These are phyloP conservation scores for Diplodia intermedia DNA, from an alignment of 2,329 filamentous ascomycete species.

Conservation along the genomic window DNA sequence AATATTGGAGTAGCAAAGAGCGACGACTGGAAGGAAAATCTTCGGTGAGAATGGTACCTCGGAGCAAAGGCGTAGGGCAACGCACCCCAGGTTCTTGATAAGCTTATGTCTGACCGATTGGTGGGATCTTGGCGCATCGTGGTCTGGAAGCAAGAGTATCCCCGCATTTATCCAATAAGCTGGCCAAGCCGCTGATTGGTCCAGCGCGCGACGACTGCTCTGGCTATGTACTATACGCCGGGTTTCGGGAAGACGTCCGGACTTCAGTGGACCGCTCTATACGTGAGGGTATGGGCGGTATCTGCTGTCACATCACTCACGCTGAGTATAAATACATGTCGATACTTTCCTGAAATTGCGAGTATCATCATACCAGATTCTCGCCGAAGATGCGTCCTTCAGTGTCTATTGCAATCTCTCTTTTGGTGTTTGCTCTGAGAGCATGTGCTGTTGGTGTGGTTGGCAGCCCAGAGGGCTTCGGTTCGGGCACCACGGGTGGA, in stretches of 20 bases:
- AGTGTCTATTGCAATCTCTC: constrained; percentile 1
- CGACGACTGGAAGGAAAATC: constrained; percentile 19
- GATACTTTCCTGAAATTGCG: background rate
- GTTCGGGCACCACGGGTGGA: constrained; percentile 66
- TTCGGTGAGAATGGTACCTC: background rate
- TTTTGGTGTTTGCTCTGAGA: constrained; percentile 18
- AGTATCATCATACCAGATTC: background rate
- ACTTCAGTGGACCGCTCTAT: constrained; percentile 3
- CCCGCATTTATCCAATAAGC: constrained; percentile 28
- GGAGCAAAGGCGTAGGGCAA: constrained; percentile 8
- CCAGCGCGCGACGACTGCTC: background rate
- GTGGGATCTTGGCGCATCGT: constrained; percentile 15
- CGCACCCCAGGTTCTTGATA: constrained; percentile 15
- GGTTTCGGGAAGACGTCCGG: constrained; percentile 22
- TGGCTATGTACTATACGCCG: constrained; percentile 25
- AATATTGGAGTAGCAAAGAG: background rate
- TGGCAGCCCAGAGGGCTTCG: constrained; percentile 56
- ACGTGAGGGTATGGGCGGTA: background rate
- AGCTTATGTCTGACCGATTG: constrained; percentile 19
- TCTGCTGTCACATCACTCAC: background rate
- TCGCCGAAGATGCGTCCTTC: background rate
- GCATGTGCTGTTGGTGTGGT: constrained; percentile 36
- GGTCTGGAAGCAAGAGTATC: constrained; percentile 10
- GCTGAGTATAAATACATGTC: constrained; percentile 10
- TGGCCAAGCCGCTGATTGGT: constrained; percentile 1